phyloP scores from a whole-genome alignment of 305 asterid species.

The Lippia alba region DNA sequence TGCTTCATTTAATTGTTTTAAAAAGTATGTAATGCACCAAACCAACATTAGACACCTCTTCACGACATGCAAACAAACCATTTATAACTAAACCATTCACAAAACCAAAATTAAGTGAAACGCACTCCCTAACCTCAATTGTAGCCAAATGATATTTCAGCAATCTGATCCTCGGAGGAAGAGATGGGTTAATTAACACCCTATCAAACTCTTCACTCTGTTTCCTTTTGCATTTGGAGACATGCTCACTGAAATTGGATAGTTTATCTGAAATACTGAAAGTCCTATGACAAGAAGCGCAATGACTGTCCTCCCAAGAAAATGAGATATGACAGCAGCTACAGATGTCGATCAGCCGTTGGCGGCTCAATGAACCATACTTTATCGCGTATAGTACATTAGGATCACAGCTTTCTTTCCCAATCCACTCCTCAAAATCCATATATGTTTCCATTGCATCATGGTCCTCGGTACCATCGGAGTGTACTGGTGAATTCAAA shows the following conservation, averaged over 20 bases:
- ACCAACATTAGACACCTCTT: no score
- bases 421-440: conserved; percentile 75
- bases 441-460: conserved; percentile 49
- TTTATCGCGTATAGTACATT: conserved; percentile 48
- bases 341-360: conserved; percentile 64
- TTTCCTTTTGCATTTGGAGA: conserved; percentile 52
- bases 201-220: conserved; percentile 36
- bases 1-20: no score
- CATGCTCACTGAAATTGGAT: conserved; percentile 51
- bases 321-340: conserved; percentile 51
- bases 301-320: conserved; percentile 58
- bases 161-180: conserved; percentile 66
- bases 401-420: conserved; percentile 68
- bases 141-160: conserved; percentile 72
- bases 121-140: conserved; percentile 61
- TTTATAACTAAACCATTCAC: background rate
- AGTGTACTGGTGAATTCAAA: conserved; percentile 37
- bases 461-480: conserved; percentile 45
- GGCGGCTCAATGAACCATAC: conserved; percentile 52
- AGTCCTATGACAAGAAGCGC: conserved; percentile 60
- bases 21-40: no score
- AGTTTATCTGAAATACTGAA: conserved; percentile 36
- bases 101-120: background rate
- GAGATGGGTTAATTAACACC: conserved; percentile 40
- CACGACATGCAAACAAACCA: no score